Evolutionary conservation across 2,329 filamentous ascomycete genomes (phyloP).

Genomic region (Talaromyces sp.): DNA sequence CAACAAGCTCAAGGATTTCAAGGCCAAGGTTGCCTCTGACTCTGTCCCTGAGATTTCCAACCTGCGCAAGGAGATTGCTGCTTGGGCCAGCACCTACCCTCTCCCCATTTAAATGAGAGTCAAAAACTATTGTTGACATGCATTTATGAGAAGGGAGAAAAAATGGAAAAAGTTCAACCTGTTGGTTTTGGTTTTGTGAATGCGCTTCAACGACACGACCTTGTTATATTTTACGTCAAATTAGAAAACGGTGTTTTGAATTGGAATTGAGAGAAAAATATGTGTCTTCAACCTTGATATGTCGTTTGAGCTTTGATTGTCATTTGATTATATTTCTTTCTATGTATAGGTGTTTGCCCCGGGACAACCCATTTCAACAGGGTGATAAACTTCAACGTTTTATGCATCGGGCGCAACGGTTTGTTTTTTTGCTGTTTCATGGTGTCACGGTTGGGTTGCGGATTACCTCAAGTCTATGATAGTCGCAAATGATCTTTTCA

Average conservation of each 20-base stretch:
- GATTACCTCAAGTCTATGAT: background rate
- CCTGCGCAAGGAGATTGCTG: conserved; percentile 81
- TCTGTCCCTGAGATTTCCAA: conserved; percentile 74
- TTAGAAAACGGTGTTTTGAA: background rate
- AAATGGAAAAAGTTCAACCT: conserved; percentile 13
- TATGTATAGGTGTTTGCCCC: conserved; percentile 1
- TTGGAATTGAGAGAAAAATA: background rate
- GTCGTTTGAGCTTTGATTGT: background rate
- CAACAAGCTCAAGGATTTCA: conserved; percentile 99
- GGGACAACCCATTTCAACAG: conserved; percentile 11
- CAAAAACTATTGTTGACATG: background rate
- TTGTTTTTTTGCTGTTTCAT: background rate
- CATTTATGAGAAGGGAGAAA: background rate
- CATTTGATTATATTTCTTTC: background rate
- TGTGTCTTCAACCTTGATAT: background rate
- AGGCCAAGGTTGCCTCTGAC: conserved; percentile 76
- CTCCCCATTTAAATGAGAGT: conserved; percentile 54
- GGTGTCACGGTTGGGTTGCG: background rate
- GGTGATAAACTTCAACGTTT: conserved; percentile 10
- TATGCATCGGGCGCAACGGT: conserved; percentile 2
- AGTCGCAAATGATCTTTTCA: background rate
- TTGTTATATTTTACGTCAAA: background rate
- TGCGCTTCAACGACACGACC: background rate
- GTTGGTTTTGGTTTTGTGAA: conserved; percentile 1
- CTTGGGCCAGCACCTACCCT: conserved; percentile 85